Percentiles rank a stretch among this genome's conserved stretches.
Evolutionary conservation across 164 flowering plant species (phyloP).

Genomic region (Annona cherimola): DNA sequence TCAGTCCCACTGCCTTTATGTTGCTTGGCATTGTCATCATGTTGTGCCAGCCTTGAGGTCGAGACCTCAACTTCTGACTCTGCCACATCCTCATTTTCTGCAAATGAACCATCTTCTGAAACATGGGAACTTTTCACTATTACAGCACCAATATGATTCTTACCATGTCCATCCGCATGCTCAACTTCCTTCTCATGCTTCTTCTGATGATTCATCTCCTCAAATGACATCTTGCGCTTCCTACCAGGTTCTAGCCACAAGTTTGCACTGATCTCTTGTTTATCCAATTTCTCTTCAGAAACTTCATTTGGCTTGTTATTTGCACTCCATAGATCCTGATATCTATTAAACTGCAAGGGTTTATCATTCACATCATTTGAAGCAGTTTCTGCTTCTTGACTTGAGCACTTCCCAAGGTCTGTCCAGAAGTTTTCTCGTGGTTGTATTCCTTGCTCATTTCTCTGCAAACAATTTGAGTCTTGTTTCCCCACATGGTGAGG

Average conservation of each 20-base stretch:
- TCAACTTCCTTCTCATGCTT: constrained; percentile 52
- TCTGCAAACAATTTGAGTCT: constrained; percentile 32
- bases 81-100: constrained; percentile 90
- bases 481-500: constrained; percentile 35
- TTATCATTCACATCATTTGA: constrained; percentile 31
- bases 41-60: constrained; percentile 48
- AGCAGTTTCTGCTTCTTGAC: constrained; percentile 34
- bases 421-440: constrained; percentile 54
- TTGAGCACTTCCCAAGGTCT: constrained; percentile 36
- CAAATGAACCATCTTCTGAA: constrained; percentile 78
- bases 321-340: constrained; percentile 35
- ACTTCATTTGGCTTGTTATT: constrained; percentile 31
- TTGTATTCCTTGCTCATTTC: constrained; percentile 24
- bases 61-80: constrained; percentile 82
- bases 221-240: constrained; percentile 57
- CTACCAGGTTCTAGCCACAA: constrained; percentile 30
- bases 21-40: constrained; percentile 39
- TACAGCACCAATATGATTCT: constrained; percentile 8
- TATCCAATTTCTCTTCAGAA: constrained; percentile 36
- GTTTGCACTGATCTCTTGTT: constrained; percentile 16
- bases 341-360: constrained; percentile 15
- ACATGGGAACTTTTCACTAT: constrained; percentile 42
- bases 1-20: constrained; percentile 33
- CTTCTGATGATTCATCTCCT: constrained; percentile 49
- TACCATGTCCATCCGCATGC: constrained; percentile 37